Conservation (phyloP, 2,329 filamentous ascomycete species). For the Phaeosphaeriaceae sp. region DNA sequence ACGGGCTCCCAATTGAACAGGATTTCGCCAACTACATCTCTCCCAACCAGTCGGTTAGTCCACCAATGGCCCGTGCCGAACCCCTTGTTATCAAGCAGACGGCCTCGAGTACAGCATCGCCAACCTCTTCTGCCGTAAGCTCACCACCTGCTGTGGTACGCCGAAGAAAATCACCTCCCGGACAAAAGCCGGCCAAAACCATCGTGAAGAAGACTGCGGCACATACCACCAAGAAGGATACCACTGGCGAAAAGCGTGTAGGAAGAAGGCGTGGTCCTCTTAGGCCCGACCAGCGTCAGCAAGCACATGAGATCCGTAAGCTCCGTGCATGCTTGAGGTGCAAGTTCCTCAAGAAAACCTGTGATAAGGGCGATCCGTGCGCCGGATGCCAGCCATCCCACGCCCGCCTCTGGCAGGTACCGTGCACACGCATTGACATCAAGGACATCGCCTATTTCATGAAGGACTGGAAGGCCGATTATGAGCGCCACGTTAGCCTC, state of each 20-base stretch:
- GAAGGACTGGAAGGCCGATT: slow-evolving; percentile 99
- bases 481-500: slow-evolving; percentile 84
- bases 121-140: slow-evolving; percentile 59
- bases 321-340: slow-evolving; percentile 90
- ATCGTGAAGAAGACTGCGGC: slow-evolving; percentile 78
- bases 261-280: slow-evolving; percentile 89
- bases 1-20: slow-evolving; percentile 32
- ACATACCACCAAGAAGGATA: slow-evolving; percentile 76
- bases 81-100: slow-evolving; percentile 73
- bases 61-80: slow-evolving; percentile 69
- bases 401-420: slow-evolving; percentile 94
- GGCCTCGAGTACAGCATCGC: slow-evolving; percentile 64
- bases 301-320: slow-evolving; percentile 96
- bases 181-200: slow-evolving; percentile 78
- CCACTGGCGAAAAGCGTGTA: slow-evolving; percentile 83
- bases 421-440: slow-evolving; percentile 97
- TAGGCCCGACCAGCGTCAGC: slow-evolving; percentile 90
- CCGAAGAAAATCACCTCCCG: slow-evolving; percentile 74
- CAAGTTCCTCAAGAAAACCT: slow-evolving; percentile 99
- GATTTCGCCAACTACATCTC: slow-evolving; percentile 50
- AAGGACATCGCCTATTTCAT: slow-evolving; percentile 98
- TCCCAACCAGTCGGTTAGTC: slow-evolving; percentile 64
- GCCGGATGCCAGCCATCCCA: slow-evolving; percentile 95
- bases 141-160: slow-evolving; percentile 65
- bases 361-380: slow-evolving; percentile 96